Percentiles rank a stretch among this genome's conserved stretches.
phyloP scores from a whole-genome alignment of 768 basidiomycete species.

The Termitomyces bulborhizus region DNA sequence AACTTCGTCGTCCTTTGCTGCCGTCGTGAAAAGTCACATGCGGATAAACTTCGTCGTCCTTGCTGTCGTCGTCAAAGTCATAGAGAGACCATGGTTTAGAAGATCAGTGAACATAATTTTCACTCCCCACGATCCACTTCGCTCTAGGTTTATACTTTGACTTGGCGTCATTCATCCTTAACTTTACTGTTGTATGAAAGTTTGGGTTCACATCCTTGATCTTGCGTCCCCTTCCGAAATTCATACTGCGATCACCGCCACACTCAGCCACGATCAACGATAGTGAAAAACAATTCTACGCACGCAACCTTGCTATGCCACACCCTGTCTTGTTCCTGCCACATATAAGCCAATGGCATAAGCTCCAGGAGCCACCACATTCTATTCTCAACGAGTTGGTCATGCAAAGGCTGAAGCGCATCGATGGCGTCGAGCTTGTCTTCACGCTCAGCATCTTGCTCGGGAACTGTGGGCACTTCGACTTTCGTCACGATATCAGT shows the following conservation, averaged over 20 bases:
- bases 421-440: constrained; percentile 19
- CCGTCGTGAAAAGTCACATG: background rate
- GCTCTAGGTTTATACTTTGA: constrained; percentile 58
- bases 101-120: constrained; percentile 34
- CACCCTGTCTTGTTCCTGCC: constrained; percentile 47
- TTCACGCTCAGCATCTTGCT: constrained; percentile 4
- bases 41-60: background rate
- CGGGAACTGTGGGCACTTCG: constrained; percentile 23
- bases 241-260: background rate
- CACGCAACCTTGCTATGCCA: constrained; percentile 57
- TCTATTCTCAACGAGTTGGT: constrained; percentile 33
- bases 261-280: background rate
- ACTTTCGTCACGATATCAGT: constrained; percentile 10
- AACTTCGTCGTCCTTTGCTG: background rate
- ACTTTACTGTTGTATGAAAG: constrained; percentile 60
- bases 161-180: constrained; percentile 41
- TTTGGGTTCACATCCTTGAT: constrained; percentile 41
- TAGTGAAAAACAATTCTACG: constrained; percentile 16
- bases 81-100: too few relatives aligned
- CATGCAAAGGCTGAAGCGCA: constrained; percentile 48
- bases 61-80: background rate
- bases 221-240: constrained; percentile 43
- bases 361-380: constrained; percentile 75
- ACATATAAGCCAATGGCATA: constrained; percentile 44
- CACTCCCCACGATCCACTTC: constrained; percentile 37